phyloP scores from a whole-genome alignment of 2,329 filamentous ascomycete genomes.

The Parascedosporium putredinis region DNA sequence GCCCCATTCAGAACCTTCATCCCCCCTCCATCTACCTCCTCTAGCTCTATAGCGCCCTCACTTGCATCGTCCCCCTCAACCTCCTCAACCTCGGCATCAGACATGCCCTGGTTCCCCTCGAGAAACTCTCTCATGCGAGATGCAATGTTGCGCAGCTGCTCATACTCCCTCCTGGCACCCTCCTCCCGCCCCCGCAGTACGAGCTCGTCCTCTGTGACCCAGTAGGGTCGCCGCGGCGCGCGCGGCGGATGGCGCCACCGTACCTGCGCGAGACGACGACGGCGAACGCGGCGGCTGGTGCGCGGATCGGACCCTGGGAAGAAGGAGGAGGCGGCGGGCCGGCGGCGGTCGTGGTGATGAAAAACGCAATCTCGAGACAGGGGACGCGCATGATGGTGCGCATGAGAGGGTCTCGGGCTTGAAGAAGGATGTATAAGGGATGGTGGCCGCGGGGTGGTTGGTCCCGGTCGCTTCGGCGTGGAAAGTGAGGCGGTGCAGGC shows the following conservation, averaged over 20 bases:
- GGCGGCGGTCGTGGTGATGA: too few relatives aligned
- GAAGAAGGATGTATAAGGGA: slow-evolving; percentile 29
- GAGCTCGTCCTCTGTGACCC: slow-evolving; percentile 14
- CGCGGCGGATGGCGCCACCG: slow-evolving; percentile 3
- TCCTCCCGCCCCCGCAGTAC: slow-evolving; percentile 12
- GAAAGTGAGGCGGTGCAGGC: slow-evolving; percentile 31
- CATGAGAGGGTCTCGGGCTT: slow-evolving; percentile 17
- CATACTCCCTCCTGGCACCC: slow-evolving; percentile 11
- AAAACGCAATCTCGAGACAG: slow-evolving; percentile 25
- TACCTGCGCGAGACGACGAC: neutral
- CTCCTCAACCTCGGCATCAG: neutral
- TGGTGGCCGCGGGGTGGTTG: slow-evolving; percentile 10
- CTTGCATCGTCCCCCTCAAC: neutral
- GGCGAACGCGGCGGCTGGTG: slow-evolving; percentile 1
- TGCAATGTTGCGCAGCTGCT: slow-evolving; percentile 8
- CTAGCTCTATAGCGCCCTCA: too few relatives aligned
- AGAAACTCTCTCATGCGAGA: slow-evolving; percentile 1
- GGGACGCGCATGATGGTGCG: slow-evolving; percentile 21
- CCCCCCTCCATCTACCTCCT: too few relatives aligned
- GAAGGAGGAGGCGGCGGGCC: too few relatives aligned
- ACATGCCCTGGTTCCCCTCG: neutral
- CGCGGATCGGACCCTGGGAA: too few relatives aligned
- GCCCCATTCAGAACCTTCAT: too few relatives aligned
- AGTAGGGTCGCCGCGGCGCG: slow-evolving; percentile 10
- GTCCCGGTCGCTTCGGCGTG: slow-evolving; percentile 21